Evolutionary conservation across 441 rosid genomes (phyloP).

Genomic region (Arabidopsis hybrid): DNA sequence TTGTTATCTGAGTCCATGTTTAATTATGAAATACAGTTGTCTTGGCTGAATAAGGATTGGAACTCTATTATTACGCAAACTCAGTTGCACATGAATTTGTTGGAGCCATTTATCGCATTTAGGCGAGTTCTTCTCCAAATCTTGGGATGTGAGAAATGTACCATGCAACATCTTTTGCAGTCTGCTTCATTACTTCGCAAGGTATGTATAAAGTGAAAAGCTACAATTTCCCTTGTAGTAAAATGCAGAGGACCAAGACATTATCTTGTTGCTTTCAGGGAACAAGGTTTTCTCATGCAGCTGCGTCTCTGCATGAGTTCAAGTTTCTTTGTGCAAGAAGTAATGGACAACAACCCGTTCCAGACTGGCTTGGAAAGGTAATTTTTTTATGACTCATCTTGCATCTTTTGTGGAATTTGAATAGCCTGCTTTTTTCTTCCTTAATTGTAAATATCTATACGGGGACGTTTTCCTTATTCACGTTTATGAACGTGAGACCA

Average conservation of each 20-base stretch:
- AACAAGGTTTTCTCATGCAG: slow-evolving; percentile 87
- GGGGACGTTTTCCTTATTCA: slow-evolving; percentile 18
- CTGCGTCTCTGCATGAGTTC: slow-evolving; percentile 89
- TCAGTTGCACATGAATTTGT: slow-evolving; percentile 91
- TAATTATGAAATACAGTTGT: slow-evolving; percentile 61
- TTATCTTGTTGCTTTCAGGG: slow-evolving; percentile 62
- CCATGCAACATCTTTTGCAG: slow-evolving; percentile 84
- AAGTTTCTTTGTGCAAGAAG: slow-evolving; percentile 66
- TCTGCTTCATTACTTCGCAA: slow-evolving; percentile 93
- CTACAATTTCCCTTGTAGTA: slow-evolving; percentile 23
- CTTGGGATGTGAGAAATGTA: slow-evolving; percentile 70
- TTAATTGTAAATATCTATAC: slow-evolving; percentile 13
- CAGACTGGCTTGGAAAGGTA: slow-evolving; percentile 95
- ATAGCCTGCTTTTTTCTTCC: slow-evolving; percentile 15
- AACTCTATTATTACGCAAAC: slow-evolving; percentile 69
- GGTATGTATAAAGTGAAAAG: slow-evolving; percentile 54
- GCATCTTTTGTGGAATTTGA: slow-evolving; percentile 26
- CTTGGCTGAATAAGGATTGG: slow-evolving; percentile 83
- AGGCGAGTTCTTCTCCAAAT: slow-evolving; percentile 89
- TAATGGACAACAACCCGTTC: slow-evolving; percentile 55
- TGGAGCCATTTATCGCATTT: slow-evolving; percentile 96
- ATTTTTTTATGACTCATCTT: slow-evolving; percentile 33
- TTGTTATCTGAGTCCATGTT: slow-evolving; percentile 27
- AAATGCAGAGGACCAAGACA: slow-evolving; percentile 30
- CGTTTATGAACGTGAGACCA: slow-evolving; percentile 20